phyloP scores from a whole-genome alignment of 805 yeast genomes.

The Ogataea trehalophila region DNA sequence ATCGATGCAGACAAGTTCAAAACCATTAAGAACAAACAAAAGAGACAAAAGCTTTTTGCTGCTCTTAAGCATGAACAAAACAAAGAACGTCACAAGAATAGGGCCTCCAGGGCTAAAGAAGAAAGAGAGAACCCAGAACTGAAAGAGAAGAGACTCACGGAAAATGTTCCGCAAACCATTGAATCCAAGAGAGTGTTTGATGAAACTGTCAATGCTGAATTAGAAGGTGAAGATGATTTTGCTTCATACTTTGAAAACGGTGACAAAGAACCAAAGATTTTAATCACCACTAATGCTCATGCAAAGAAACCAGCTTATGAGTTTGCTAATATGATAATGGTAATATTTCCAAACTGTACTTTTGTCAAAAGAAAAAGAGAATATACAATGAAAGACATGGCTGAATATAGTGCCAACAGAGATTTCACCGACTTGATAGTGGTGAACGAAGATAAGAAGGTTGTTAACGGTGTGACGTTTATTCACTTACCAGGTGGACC shows the following conservation, averaged over 20 bases:
- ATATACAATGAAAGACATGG: slow-evolving; percentile 81
- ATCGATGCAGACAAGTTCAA: slow-evolving; percentile 37
- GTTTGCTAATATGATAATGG: slow-evolving; percentile 82
- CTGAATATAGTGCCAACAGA: slow-evolving; percentile 73
- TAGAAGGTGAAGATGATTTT: slow-evolving; percentile 64
- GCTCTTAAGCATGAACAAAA: slow-evolving; percentile 69
- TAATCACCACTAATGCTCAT: slow-evolving; percentile 82
- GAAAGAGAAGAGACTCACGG: slow-evolving; percentile 71
- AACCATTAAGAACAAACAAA: slow-evolving; percentile 66
- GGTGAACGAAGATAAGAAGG: slow-evolving; percentile 90
- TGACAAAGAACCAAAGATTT: slow-evolving; percentile 69
- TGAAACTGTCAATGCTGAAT: slow-evolving; percentile 64
- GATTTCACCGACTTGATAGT: slow-evolving; percentile 85
- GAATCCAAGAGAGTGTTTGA: slow-evolving; percentile 82
- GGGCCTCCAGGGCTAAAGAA: slow-evolving; percentile 82
- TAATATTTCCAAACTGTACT: slow-evolving; percentile 77
- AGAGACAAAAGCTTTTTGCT: slow-evolving; percentile 74
- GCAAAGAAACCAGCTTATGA: slow-evolving; percentile 86
- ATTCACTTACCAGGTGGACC: slow-evolving; percentile 96
- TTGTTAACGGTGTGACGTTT: slow-evolving; percentile 86
- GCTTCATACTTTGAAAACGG: slow-evolving; percentile 48
- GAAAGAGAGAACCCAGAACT: slow-evolving; percentile 81
- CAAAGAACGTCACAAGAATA: slow-evolving; percentile 68
- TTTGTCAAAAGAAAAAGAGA: slow-evolving; percentile 86
- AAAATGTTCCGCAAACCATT: slow-evolving; percentile 76